Evolutionary conservation across 495 filamentous ascomycete species (phyloP), one percentile per base, ranked within the genome.

Genomic region (Aspergillus mulundensis): DNA sequence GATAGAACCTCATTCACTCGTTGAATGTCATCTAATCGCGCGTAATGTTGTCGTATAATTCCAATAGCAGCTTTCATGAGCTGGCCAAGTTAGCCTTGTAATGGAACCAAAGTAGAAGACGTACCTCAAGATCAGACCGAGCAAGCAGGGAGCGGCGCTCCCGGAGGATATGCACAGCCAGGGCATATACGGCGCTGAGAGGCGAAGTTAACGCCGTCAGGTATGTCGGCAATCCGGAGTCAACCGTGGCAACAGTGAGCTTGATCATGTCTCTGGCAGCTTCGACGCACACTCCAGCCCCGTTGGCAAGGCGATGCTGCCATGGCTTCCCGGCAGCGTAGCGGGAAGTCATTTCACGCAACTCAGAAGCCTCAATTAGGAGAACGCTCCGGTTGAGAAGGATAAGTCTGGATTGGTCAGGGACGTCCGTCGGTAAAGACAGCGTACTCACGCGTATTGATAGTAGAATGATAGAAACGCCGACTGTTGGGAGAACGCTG

Each of bases 111-210:
- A 18, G 36, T 24, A 30, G 12, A 20, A 20, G n/a, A 7, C 21
- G n/a, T 43, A 53, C 50, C 50, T 43, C 50, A 18, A 53, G 43
- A 25, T 53, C 50, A 24, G 50, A 53, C 16, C 36, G 38, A 15
- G 43, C 25, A 16, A 53, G 36, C 1, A 53, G 39, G 0, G 50
- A 53, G 7, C 23, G 19, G 8, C 36, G 7, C 16, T 42, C 38
- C 1, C 50, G 11, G 10, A 53, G 23, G n/a, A 53, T 43, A 11
- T 53, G 50, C 34, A 53, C 32, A 0, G 50, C 50, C 14, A 53
- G 38, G 16, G 20, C 50, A 28, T 53, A 53, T 7, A 43, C 38
- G 0, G 50, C 50, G 7, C 20, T 21, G 14, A 53, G 11, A 6
- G 50, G 50, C 0, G 50, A 53, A 8, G 21, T 41, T 38, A 53